Conservation (phyloP, 106 monocot species). For the Hemerocallis citrina region DNA sequence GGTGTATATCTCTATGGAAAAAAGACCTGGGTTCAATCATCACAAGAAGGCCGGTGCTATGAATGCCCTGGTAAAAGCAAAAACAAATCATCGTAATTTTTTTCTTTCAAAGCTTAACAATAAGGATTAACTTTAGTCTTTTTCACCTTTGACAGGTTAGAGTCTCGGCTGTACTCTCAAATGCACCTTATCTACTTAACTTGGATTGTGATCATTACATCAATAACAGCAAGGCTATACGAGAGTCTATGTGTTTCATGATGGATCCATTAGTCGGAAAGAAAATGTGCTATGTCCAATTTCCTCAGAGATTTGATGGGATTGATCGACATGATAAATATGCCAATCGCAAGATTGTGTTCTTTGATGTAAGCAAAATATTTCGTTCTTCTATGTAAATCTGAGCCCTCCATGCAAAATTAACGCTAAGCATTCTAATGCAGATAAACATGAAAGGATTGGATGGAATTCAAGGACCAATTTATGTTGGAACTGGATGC, state of each 20-base stretch:
- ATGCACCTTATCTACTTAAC: conserved; percentile 75
- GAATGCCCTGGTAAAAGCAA: conserved; percentile 68
- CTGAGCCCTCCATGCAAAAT: background rate
- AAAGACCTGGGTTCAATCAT: conserved; percentile 74
- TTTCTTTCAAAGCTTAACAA: background rate
- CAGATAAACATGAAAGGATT: conserved; percentile 91
- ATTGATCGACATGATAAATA: conserved; percentile 80
- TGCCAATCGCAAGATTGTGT: conserved; percentile 78
- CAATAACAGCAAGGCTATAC: conserved; percentile 74
- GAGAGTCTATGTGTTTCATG: conserved; percentile 92
- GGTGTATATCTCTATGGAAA: conserved; percentile 80
- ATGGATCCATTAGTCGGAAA: conserved; percentile 68
- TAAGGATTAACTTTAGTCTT: background rate
- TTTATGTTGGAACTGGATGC: conserved; percentile 86
- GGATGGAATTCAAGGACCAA: conserved; percentile 83
- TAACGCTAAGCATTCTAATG: background rate
- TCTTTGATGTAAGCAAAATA: conserved; percentile 59
- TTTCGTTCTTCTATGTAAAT: background rate
- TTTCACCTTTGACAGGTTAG: conserved; percentile 27
- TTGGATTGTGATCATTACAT: conserved; percentile 91
- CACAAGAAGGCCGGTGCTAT: conserved; percentile 94
- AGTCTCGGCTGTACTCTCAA: conserved; percentile 76
- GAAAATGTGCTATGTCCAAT: conserved; percentile 72
- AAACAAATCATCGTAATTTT: background rate
- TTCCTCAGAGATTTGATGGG: conserved; percentile 86